Percentiles rank a stretch among this genome's conserved stretches.
Conservation (phyloP, 768 basidiomycete species). For the Cystobasidium tubakii region DNA sequence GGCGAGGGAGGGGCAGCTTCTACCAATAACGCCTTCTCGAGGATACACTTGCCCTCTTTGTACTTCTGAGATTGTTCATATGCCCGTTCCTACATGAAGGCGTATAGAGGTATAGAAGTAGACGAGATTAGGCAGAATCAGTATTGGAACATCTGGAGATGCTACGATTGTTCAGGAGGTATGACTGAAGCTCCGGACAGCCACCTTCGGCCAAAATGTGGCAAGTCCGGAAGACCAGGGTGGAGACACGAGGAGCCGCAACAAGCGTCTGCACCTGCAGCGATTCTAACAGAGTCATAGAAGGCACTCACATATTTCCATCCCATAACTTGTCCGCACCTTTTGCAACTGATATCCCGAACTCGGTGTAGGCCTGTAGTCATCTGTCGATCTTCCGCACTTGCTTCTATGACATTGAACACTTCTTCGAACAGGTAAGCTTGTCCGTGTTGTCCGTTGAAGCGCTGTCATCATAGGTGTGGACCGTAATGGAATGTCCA, state of each 20-base stretch:
- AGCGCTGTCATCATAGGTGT: conserved; percentile 1
- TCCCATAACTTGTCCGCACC: conserved; percentile 77
- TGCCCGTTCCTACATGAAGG: conserved; percentile 68
- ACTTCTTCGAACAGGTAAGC: conserved; percentile 33
- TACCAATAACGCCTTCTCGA: conserved; percentile 56
- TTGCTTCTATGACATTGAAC: conserved; percentile 75
- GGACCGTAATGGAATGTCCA: neutral
- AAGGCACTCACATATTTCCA: conserved; percentile 87
- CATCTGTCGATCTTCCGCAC: conserved; percentile 87
- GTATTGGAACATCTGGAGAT: too few relatives aligned
- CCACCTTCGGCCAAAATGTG: neutral
- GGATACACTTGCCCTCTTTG: conserved; percentile 97
- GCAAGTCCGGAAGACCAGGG: neutral
- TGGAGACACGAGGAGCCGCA: too few relatives aligned
- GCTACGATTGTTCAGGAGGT: too few relatives aligned
- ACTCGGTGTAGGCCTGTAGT: conserved; percentile 95
- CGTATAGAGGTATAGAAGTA: neutral
- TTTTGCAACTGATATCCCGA: conserved; percentile 87
- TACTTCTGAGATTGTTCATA: conserved; percentile 87
- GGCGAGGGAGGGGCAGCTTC: neutral
- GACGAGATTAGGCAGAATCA: too few relatives aligned
- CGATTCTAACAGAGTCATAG: neutral
- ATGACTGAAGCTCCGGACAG: too few relatives aligned
- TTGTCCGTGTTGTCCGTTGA: conserved; percentile 35
- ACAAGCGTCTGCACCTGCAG: neutral